Percentiles rank a stretch among this genome's conserved stretches.
Evolutionary conservation across 768 basidiomycete genomes (phyloP).

Genomic region (Collybia sp.): DNA sequence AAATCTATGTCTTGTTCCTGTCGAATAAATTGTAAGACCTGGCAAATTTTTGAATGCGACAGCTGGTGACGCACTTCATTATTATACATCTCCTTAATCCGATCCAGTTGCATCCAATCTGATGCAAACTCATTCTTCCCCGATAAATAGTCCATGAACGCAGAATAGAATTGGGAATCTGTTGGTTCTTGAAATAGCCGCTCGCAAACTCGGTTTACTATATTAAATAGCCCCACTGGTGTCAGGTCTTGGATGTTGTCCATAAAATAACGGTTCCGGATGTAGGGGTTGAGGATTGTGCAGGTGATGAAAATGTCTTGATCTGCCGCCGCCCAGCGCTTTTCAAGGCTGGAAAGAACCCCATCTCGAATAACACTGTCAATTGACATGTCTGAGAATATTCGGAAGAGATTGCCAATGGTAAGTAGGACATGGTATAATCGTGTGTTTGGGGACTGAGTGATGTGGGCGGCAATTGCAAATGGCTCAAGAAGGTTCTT

Average conservation of each 20-base stretch:
- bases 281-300: conserved; percentile 22
- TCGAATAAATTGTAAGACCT: neutral
- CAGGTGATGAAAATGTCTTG: conserved; percentile 19
- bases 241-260: conserved; percentile 1
- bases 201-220: conserved; percentile 6
- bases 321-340: conserved; percentile 17
- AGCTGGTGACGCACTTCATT: conserved; percentile 5
- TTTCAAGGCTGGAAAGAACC: conserved; percentile 16
- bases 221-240: conserved; percentile 2
- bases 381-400: conserved; percentile 5
- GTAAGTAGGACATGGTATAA: conserved; percentile 17
- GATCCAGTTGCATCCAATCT: conserved; percentile 8
- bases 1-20: conserved; percentile 8
- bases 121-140: conserved; percentile 6
- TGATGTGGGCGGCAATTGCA: conserved; percentile 20
- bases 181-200: conserved; percentile 5
- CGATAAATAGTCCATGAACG: conserved; percentile 8
- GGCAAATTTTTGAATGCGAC: neutral
- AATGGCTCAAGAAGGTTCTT: conserved; percentile 19
- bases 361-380: conserved; percentile 3
- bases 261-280: conserved; percentile 10
- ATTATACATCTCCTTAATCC: conserved; percentile 2
- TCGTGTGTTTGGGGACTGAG: conserved; percentile 14
- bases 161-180: conserved; percentile 4
- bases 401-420: conserved; percentile 15